phyloP scores from a whole-genome alignment of 352 stramenopile species.

The Thalassiosira sp. region DNA sequence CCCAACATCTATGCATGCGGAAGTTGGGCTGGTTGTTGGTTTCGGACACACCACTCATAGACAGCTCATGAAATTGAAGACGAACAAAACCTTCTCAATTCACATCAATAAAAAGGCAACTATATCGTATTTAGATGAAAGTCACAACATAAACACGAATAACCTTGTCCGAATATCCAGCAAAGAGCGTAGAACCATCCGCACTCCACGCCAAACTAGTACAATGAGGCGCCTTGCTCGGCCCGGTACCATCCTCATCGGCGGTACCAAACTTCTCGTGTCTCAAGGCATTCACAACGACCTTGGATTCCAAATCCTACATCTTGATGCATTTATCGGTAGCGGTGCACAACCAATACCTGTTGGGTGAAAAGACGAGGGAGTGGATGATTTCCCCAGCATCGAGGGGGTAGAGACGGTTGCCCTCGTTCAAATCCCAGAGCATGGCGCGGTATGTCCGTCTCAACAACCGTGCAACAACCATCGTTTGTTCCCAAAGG shows the following conservation, averaged over 20 bases:
- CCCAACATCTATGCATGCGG: too few species aligned
- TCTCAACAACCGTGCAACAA: too few species aligned
- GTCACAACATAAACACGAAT: conserved; percentile 92
- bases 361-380: conserved; percentile 99
- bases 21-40: too few species aligned
- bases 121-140: conserved; percentile 62
- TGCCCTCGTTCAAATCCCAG: conserved; percentile 99
- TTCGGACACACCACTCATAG: too few species aligned
- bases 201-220: conserved; percentile 97
- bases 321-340: conserved; percentile 99
- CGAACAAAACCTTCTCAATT: too few species aligned
- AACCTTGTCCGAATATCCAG: conserved; percentile 98
- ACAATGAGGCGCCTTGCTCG: conserved; percentile 89
- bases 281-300: conserved; percentile 96
- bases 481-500: too few species aligned
- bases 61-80: too few species aligned
- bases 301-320: conserved; percentile 99
- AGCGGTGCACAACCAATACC: conserved; percentile 99
- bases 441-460: too few species aligned
- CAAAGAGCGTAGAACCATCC: conserved; percentile 98
- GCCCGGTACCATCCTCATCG: conserved; percentile 88
- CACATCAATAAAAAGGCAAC: too few species aligned
- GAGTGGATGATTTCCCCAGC: conserved; percentile 96
- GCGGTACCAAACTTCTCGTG: conserved; percentile 88
- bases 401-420: conserved; percentile 98